Evolutionary conservation across 805 yeast species (phyloP).

Genomic region (Saccharomyces eubayanus): DNA sequence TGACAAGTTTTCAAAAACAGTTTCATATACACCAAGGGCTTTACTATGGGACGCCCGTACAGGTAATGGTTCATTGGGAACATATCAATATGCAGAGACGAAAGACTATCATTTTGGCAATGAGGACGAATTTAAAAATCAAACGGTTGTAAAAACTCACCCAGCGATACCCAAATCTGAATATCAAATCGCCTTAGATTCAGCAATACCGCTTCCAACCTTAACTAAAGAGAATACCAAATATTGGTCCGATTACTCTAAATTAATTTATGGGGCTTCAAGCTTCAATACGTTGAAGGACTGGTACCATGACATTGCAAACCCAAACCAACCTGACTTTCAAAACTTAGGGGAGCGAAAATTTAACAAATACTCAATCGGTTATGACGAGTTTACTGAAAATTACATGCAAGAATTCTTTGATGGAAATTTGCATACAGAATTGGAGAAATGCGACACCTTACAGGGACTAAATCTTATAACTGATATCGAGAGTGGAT

Average conservation of each 20-base stretch:
- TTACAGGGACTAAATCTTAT: conserved; percentile 63
- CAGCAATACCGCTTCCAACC: conserved; percentile 24
- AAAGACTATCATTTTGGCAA: conserved; percentile 18
- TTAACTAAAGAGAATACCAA: conserved; percentile 37
- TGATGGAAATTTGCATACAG: conserved; percentile 50
- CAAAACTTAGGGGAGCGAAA: conserved; percentile 15
- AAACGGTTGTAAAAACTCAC: conserved; percentile 23
- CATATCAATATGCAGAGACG: conserved; percentile 39
- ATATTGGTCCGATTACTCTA: conserved; percentile 77
- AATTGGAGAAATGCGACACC: conserved; percentile 68
- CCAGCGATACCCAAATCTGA: conserved; percentile 39
- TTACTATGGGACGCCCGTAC: conserved; percentile 72
- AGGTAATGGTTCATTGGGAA: conserved; percentile 65
- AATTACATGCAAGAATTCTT: conserved; percentile 40
- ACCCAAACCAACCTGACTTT: conserved; percentile 26
- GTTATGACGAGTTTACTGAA: conserved; percentile 49
- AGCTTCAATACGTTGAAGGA: conserved; percentile 45
- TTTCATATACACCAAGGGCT: conserved; percentile 73
- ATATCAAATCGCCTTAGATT: conserved; percentile 62
- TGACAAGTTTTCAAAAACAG: conserved; percentile 34
- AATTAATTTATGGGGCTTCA: conserved; percentile 56
- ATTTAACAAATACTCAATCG: conserved; percentile 46
- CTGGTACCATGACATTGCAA: conserved; percentile 42
- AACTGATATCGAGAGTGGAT: conserved; percentile 66
- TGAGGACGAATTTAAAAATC: conserved; percentile 3